These are phyloP conservation scores for Coniochaeta ligniaria DNA, from an alignment of 2,329 filamentous ascomycete genomes.

Conservation along the genomic window DNA sequence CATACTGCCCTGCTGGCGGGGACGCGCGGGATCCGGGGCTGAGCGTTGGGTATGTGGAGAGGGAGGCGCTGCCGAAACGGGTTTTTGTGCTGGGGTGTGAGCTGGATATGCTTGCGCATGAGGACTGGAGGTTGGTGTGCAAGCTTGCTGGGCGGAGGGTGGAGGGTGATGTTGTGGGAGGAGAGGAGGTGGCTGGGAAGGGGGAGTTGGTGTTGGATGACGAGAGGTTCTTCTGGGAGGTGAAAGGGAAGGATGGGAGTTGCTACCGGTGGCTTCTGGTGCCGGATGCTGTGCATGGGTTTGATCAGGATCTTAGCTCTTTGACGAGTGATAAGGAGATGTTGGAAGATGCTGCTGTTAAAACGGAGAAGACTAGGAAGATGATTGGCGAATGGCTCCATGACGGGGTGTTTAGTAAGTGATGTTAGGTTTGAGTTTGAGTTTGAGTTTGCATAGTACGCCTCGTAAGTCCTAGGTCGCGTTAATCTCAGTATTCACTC, in stretches of 20 bases:
- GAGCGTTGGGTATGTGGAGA: conserved; percentile 26
- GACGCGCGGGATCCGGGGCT: conserved; percentile 29
- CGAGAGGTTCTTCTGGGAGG: conserved; percentile 20
- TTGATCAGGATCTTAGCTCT: conserved; percentile 15
- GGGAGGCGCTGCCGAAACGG: conserved; percentile 27
- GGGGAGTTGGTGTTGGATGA: conserved; percentile 17
- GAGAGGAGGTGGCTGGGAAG: conserved; percentile 12
- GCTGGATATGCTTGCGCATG: conserved; percentile 36
- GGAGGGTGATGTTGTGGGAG: conserved; percentile 21
- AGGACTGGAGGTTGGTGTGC: conserved; percentile 30
- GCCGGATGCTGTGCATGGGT: conserved; percentile 22
- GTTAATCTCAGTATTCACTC: not conserved
- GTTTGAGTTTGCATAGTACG: not conserved
- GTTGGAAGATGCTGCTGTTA: conserved; percentile 15
- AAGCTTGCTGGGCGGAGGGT: conserved; percentile 22
- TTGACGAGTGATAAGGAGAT: conserved; percentile 12
- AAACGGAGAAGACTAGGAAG: conserved; percentile 16
- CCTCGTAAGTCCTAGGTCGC: not conserved
- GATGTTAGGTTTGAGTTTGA: not conserved
- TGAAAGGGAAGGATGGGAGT: conserved; percentile 9
- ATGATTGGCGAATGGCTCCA: conserved; percentile 20
- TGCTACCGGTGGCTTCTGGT: conserved; percentile 22
- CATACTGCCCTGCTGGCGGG: conserved; percentile 27
- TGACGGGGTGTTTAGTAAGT: not conserved
- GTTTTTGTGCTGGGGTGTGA: conserved; percentile 36